These are phyloP conservation scores for Diaporthe humulicola DNA, from an alignment of 2,329 filamentous ascomycete species.

Conservation along the genomic window DNA sequence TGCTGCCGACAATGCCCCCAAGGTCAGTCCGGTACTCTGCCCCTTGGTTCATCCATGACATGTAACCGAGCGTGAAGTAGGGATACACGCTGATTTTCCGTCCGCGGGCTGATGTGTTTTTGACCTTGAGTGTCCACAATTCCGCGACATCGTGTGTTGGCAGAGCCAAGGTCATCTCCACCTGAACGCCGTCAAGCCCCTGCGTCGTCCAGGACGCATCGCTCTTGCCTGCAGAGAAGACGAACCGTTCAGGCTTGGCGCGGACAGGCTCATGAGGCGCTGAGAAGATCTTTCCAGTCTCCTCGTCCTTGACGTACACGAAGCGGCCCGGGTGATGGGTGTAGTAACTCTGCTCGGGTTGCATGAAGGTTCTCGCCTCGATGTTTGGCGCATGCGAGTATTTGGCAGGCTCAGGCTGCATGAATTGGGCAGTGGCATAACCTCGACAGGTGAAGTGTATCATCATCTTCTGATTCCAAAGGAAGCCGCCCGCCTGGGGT, in stretches of 20 bases:
- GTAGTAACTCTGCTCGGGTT: slow-evolving; percentile 72
- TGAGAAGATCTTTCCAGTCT: slow-evolving; percentile 63
- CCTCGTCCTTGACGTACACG: slow-evolving; percentile 70
- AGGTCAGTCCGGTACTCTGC: slow-evolving; percentile 64
- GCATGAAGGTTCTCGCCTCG: slow-evolving; percentile 72
- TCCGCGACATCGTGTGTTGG: slow-evolving; percentile 68
- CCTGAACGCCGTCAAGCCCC: slow-evolving; percentile 59
- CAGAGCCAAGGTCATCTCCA: slow-evolving; percentile 65
- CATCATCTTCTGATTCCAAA: slow-evolving; percentile 74
- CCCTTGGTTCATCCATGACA: slow-evolving; percentile 74
- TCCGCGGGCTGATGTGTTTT: slow-evolving; percentile 59
- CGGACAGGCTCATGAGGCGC: slow-evolving; percentile 69
- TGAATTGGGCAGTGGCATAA: slow-evolving; percentile 70
- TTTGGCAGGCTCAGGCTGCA: slow-evolving; percentile 72
- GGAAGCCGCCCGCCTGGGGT: slow-evolving; percentile 67
- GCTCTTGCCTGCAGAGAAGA: slow-evolving; percentile 68
- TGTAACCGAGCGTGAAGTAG: slow-evolving; percentile 71
- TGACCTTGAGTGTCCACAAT: slow-evolving; percentile 67
- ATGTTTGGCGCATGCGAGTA: slow-evolving; percentile 71
- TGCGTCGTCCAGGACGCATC: slow-evolving; percentile 68
- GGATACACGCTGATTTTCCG: slow-evolving; percentile 66
- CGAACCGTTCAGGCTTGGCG: slow-evolving; percentile 59
- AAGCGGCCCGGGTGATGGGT: slow-evolving; percentile 70
- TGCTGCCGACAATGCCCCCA: slow-evolving; percentile 63
- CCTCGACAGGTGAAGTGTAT: slow-evolving; percentile 70